Conservation (phyloP, 78 protist genomes). For the Emiliania huxleyi region DNA sequence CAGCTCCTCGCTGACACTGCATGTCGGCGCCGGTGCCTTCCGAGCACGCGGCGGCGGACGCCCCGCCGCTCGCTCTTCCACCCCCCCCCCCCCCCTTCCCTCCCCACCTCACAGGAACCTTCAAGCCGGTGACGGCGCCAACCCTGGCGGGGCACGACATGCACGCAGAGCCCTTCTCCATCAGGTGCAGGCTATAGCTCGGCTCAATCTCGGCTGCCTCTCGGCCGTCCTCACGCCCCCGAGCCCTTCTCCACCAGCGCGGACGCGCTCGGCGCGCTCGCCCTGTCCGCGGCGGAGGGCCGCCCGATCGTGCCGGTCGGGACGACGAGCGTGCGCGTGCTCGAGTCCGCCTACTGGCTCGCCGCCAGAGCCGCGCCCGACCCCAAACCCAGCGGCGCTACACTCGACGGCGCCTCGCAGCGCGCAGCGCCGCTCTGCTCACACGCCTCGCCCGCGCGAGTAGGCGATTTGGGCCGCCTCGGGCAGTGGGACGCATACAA, state of each 20-base stretch:
- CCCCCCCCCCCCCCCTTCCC: too few species aligned
- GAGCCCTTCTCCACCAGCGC: too few species aligned
- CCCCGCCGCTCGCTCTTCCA: too few species aligned
- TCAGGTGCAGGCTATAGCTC: too few species aligned
- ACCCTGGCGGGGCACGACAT: background rate
- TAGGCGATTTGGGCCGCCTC: background rate
- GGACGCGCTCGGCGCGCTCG: background rate
- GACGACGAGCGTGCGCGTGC: constrained; percentile 34
- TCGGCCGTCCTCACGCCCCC: too few species aligned
- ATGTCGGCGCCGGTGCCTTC: constrained; percentile 56
- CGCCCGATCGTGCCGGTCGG: constrained; percentile 42
- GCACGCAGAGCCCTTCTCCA: constrained; percentile 39
- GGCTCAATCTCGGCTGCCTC: too few species aligned
- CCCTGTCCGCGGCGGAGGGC: background rate
- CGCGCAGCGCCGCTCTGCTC: background rate
- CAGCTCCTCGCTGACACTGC: constrained; percentile 11
- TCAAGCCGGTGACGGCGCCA: constrained; percentile 18
- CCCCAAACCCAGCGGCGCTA: too few species aligned
- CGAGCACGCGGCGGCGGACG: too few species aligned
- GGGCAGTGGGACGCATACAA: constrained; percentile 10
- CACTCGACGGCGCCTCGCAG: background rate
- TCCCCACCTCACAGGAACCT: too few species aligned
- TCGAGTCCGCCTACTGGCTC: constrained; percentile 32
- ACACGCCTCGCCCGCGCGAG: too few species aligned
- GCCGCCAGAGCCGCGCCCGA: too few species aligned